Conservation (phyloP, 352 stramenopile species). For the Phytophthora parvispora region DNA sequence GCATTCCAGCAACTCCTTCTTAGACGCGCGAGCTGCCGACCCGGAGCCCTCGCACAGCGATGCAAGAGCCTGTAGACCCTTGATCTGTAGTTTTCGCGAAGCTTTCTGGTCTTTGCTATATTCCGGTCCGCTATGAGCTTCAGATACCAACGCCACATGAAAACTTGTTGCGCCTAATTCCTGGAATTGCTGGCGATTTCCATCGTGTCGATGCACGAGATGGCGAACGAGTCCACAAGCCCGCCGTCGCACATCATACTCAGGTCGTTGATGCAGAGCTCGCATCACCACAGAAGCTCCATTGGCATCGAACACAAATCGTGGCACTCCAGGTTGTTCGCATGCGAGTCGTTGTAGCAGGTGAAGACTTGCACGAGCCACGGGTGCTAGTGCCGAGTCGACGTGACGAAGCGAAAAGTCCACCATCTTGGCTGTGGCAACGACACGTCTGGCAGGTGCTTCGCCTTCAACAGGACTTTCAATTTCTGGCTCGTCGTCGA, state of each 20-base stretch:
- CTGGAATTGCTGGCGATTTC: slow-evolving; percentile 64
- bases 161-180: slow-evolving; percentile 55
- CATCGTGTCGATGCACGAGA: slow-evolving; percentile 55
- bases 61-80: slow-evolving; percentile 60
- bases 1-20: slow-evolving; percentile 71
- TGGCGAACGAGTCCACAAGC: slow-evolving; percentile 63
- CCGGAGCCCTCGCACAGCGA: slow-evolving; percentile 51
- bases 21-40: slow-evolving; percentile 45
- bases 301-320: slow-evolving; percentile 43
- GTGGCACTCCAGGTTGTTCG: slow-evolving; percentile 44
- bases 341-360: slow-evolving; percentile 62
- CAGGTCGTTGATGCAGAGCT: slow-evolving; percentile 38
- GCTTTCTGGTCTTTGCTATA: background rate
- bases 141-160: slow-evolving; percentile 36
- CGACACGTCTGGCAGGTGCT: slow-evolving; percentile 42
- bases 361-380: slow-evolving; percentile 59
- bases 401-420: slow-evolving; percentile 56
- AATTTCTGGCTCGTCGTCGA: slow-evolving; percentile 26
- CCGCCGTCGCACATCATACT: slow-evolving; percentile 33
- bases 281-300: slow-evolving; percentile 59
- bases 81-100: slow-evolving; percentile 51
- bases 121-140: background rate
- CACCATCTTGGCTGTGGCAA: slow-evolving; percentile 60
- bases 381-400: slow-evolving; percentile 39
- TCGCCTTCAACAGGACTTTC: slow-evolving; percentile 24